Conservation (phyloP, 1,284 basidiomycete genomes). For the Sporisorium scitamineum region DNA sequence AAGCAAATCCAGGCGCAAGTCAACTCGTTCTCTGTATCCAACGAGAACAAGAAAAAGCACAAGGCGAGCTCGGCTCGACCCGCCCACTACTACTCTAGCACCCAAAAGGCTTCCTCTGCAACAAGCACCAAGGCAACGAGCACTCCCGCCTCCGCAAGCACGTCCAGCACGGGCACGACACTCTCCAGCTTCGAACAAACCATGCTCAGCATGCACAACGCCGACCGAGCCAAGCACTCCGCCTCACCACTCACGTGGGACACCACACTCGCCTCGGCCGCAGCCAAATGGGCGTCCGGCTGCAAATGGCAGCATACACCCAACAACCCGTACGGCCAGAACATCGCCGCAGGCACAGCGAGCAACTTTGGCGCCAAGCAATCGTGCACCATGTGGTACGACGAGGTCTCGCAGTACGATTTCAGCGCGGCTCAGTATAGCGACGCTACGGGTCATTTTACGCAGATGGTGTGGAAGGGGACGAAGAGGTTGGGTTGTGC, state of each 20-base stretch:
- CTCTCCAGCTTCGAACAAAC: slow-evolving; percentile 14
- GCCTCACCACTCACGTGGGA: slow-evolving; percentile 36
- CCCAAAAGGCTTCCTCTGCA: neutral
- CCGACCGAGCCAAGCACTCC: slow-evolving; percentile 36
- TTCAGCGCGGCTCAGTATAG: slow-evolving; percentile 30
- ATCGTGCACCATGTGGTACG: slow-evolving; percentile 44
- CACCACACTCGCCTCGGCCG: slow-evolving; percentile 31
- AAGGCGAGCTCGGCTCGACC: slow-evolving; percentile 15
- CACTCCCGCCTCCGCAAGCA: neutral
- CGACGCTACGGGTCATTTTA: slow-evolving; percentile 53
- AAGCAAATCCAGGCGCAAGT: slow-evolving; percentile 6
- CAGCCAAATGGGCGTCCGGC: slow-evolving; percentile 22
- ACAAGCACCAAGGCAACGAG: neutral
- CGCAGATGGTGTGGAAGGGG: slow-evolving; percentile 54
- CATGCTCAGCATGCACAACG: slow-evolving; percentile 35
- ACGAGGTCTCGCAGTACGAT: slow-evolving; percentile 43
- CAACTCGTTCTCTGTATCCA: neutral
- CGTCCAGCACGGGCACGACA: neutral
- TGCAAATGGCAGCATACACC: slow-evolving; percentile 51
- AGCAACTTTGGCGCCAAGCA: slow-evolving; percentile 25
- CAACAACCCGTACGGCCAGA: slow-evolving; percentile 53
- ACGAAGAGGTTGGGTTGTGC: slow-evolving; percentile 41
- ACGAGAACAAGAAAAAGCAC: too few relatives aligned
- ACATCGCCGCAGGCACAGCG: slow-evolving; percentile 40
- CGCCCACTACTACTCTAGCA: neutral